These are phyloP conservation scores for Cryptococcus sp. DNA, from an alignment of 1,284 basidiomycete species.

Conservation along the genomic window DNA sequence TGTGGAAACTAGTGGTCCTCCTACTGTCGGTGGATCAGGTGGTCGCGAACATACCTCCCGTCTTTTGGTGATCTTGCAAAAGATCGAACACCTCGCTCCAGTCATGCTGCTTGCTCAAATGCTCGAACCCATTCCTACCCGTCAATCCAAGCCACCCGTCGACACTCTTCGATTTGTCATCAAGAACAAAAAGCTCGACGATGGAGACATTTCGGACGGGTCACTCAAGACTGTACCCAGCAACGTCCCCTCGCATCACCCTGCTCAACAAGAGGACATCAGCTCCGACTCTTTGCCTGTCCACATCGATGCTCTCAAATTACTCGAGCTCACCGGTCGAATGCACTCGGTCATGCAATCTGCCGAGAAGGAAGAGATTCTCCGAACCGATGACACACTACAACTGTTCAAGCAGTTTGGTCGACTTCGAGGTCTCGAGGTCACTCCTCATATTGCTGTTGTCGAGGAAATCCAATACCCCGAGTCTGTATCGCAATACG, in stretches of 20 bases:
- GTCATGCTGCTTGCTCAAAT: constrained; percentile 55
- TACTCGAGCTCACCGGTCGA: constrained; percentile 83
- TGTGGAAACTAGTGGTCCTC: constrained; percentile 16
- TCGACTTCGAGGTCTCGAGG: constrained; percentile 63
- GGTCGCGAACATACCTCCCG: constrained; percentile 35
- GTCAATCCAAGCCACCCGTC: constrained; percentile 47
- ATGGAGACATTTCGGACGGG: constrained; percentile 15
- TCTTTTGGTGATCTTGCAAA: constrained; percentile 84
- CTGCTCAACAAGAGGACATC: neutral
- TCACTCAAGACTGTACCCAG: constrained; percentile 2
- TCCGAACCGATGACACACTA: constrained; percentile 71
- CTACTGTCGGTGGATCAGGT: constrained; percentile 23
- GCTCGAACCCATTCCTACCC: constrained; percentile 42
- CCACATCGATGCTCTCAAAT: constrained; percentile 66
- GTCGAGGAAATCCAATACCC: constrained; percentile 70
- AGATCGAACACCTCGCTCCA: constrained; percentile 71
- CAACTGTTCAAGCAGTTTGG: constrained; percentile 74
- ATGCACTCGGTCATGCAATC: constrained; percentile 81
- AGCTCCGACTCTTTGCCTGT: neutral
- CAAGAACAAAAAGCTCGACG: constrained; percentile 6
- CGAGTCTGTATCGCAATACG: constrained; percentile 63
- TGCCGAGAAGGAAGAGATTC: constrained; percentile 62
- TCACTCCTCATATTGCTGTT: constrained; percentile 60
- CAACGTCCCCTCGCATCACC: neutral
- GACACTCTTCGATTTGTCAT: constrained; percentile 3